Base-by-base conservation (phyloP, 495 filamentous ascomycete genomes). In the Lophium mytilinum region DNA sequence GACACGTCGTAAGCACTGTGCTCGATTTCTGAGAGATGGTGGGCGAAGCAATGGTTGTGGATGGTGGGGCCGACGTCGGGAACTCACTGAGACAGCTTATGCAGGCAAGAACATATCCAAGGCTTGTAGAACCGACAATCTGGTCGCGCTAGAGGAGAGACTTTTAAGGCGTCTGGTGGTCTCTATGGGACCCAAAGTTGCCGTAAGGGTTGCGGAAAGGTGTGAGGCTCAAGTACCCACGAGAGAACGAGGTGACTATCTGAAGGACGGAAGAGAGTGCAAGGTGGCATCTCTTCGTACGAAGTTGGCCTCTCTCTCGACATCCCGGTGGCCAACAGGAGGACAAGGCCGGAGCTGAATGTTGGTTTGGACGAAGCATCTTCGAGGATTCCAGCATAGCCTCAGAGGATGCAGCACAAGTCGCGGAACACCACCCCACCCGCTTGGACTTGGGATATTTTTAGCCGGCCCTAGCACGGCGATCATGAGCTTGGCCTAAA, bases 401-500 rank as follows among this genome's bases (percentile, higher is more conserved):
- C 57, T 55, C 57, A 34, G 52, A 24, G 52, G 33, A 14, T 36
- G 33, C 50, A 39, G 55, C 3, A 40, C 3, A n/a, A n/a, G 10
- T 33, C 52, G 15, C 45, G 51, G 51, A 46, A 40, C 50, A 55
- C 51, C 50, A 55, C 51, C 50, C 59, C 55, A 62, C 54, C 18
- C n/a, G 57, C 52, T 60, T 55, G 51, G 43, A 45, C 30, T 21
- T 33, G 49, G 21, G 30, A 36, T 61, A 61, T 56, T 57, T 61
- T 62, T 62, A 53, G 59, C 33, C 51, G 8, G 37, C 24, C 18
- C 18, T 15, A 19, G 6, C 6, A 37, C 39, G 60, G 50, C 60
- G 60, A 58, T 62, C 55, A 51, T 5, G 48, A 51, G 53, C 49
- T 62, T 55, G 42, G 59, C 59, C 21, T 53, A 1, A 54, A 49